Evolutionary conservation across 345 rosid genomes (phyloP).

Genomic region (thale cress (Arabidopsis thaliana)): DNA sequence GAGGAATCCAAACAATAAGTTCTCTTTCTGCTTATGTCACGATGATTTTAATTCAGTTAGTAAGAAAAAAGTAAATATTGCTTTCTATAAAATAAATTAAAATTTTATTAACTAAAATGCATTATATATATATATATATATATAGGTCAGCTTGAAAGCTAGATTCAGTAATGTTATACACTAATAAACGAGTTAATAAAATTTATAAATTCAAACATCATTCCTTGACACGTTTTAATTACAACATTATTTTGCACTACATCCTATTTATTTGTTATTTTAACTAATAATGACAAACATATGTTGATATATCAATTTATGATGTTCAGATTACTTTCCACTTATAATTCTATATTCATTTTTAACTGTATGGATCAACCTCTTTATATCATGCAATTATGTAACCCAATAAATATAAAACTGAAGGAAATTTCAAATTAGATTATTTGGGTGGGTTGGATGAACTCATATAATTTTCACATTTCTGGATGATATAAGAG

Average conservation of each 20-base stretch:
- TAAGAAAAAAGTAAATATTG: no score
- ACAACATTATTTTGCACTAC: not conserved
- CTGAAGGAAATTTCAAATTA: not conserved
- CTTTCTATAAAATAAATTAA: no score
- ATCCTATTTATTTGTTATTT: not conserved
- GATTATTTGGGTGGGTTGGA: conserved; percentile 12
- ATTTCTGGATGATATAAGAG: not conserved
- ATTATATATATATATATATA: no score
- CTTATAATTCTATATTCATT: not conserved
- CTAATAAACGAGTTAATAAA: not conserved
- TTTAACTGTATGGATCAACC: not conserved
- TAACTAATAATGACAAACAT: not conserved
- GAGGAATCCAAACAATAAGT: not conserved
- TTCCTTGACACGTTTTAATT: not conserved
- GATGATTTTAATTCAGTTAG: no score
- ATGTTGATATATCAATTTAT: not conserved
- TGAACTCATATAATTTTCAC: not conserved
- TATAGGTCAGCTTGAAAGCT: no score
- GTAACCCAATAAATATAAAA: not conserved
- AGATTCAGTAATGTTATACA: not conserved
- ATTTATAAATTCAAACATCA: not conserved
- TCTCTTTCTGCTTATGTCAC: not conserved
- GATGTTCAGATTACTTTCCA: not conserved
- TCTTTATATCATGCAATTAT: not conserved
- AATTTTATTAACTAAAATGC: no score